phyloP scores from a whole-genome alignment of 73 alveolate genomes.

The Paramecium biaurelia region DNA sequence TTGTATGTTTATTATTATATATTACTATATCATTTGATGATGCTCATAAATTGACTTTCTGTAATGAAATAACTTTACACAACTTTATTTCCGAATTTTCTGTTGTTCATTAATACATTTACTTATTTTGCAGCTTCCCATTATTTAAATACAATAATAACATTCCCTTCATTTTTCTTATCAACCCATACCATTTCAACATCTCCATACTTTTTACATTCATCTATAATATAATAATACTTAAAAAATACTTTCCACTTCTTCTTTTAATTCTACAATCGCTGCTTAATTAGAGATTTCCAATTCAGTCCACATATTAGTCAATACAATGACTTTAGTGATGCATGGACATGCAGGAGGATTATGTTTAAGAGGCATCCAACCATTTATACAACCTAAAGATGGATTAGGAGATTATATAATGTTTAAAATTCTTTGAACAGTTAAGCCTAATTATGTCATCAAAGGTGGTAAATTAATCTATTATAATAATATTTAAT shows the following conservation, averaged over 20 bases:
- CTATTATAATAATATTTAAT: not conserved
- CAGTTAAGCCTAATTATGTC: conserved; percentile 53
- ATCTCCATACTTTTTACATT: conserved; percentile 40
- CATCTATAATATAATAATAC: not conserved
- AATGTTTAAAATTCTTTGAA: conserved; percentile 35
- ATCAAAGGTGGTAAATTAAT: conserved; percentile 35
- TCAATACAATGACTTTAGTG: conserved; percentile 12
- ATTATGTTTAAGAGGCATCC: conserved; percentile 47
- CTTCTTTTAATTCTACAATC: conserved; percentile 28
- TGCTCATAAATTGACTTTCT: conserved; percentile 55
- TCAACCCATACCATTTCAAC: conserved; percentile 53
- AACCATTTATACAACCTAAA: conserved; percentile 44
- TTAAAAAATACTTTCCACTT: conserved; percentile 10
- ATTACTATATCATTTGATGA: conserved; percentile 40
- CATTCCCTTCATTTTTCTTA: conserved; percentile 33
- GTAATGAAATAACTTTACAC: conserved; percentile 51
- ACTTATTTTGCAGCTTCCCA: conserved; percentile 59
- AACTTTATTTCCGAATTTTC: conserved; percentile 33
- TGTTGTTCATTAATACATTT: conserved; percentile 36
- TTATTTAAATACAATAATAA: conserved; percentile 17
- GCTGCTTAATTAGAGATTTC: conserved; percentile 50
- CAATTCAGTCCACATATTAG: conserved; percentile 48
- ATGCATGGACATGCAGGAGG: conserved; percentile 51
- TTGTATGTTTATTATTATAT: not conserved
- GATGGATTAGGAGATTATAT: conserved; percentile 43